These are phyloP conservation scores for Chaetomium strumarium DNA, from an alignment of 2,329 filamentous ascomycete species.

Conservation along the genomic window DNA sequence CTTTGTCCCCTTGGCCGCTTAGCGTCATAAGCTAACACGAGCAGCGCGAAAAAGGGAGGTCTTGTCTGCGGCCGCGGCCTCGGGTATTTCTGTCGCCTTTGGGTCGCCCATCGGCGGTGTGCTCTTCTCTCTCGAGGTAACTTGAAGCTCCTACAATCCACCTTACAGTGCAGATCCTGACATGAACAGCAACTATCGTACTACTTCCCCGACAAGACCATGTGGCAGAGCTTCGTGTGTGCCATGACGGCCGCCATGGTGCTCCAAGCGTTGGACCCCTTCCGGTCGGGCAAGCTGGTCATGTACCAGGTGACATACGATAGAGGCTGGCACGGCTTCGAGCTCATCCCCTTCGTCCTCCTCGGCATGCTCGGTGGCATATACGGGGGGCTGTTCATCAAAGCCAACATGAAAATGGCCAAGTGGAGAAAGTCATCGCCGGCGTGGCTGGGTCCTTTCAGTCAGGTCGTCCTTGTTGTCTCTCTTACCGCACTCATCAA, in stretches of 20 bases:
- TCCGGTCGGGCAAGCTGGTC: constrained; percentile 90
- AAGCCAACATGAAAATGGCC: constrained; percentile 82
- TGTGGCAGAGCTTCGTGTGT: constrained; percentile 99
- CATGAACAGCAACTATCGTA: constrained; percentile 74
- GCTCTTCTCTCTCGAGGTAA: constrained; percentile 87
- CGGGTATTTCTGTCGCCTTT: constrained; percentile 90
- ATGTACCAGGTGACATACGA: constrained; percentile 94
- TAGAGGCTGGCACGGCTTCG: constrained; percentile 88
- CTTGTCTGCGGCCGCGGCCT: constrained; percentile 83
- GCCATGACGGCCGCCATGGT: constrained; percentile 98
- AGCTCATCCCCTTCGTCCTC: constrained; percentile 79
- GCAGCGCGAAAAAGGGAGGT: constrained; percentile 87
- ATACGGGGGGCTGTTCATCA: constrained; percentile 92
- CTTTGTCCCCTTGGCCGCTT: not conserved
- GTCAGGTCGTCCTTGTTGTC: constrained; percentile 75
- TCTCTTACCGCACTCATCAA: constrained; percentile 82
- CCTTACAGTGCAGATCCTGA: not conserved
- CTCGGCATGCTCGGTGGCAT: constrained; percentile 88
- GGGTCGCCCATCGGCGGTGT: constrained; percentile 92
- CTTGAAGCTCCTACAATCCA: constrained; percentile 11
- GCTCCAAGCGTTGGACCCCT: constrained; percentile 87
- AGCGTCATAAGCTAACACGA: constrained; percentile 10
- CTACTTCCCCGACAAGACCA: constrained; percentile 97
- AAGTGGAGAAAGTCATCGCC: constrained; percentile 65
- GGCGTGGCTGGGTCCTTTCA: constrained; percentile 65